Percentiles rank a stretch among this genome's conserved stretches.
Conservation (phyloP, 768 basidiomycete genomes). For the Leucosporidium yakuticum region DNA sequence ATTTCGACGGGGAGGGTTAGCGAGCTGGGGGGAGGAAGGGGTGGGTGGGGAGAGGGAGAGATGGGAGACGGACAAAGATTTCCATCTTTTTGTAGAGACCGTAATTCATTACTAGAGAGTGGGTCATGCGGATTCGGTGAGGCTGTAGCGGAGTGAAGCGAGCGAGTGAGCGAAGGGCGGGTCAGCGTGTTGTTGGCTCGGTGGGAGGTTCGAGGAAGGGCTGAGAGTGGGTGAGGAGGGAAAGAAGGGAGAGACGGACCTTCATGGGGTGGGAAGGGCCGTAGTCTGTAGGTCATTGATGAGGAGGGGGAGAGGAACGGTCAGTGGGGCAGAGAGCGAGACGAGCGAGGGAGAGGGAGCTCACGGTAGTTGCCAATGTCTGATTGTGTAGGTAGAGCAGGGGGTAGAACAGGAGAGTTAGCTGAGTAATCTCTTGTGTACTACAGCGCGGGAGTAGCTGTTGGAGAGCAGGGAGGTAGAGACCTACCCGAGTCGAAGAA, state of each 20-base stretch:
- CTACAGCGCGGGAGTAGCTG: no score
- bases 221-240: background rate
- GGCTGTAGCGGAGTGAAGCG: conserved; percentile 46
- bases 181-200: background rate
- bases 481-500: conserved; percentile 82
- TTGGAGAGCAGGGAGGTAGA: background rate
- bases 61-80: conserved; percentile 79
- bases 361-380: conserved; percentile 90
- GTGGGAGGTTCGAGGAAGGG: background rate
- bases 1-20: background rate
- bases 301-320: background rate
- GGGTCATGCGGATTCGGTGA: conserved; percentile 97
- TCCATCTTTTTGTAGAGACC: conserved; percentile 99
- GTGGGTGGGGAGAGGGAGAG: background rate
- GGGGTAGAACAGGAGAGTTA: no score
- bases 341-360: no score
- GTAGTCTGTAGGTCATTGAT: conserved; percentile 18
- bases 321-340: no score
- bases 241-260: conserved; percentile 17
- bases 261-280: conserved; percentile 31
- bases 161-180: no score
- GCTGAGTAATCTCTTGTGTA: no score
- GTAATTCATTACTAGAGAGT: conserved; percentile 99
- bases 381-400: background rate
- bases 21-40: background rate